Evolutionary conservation across 1,139 yeast genomes (phyloP), one percentile per base, ranked within the genome.

Genomic region (Kodamaea plutei): DNA sequence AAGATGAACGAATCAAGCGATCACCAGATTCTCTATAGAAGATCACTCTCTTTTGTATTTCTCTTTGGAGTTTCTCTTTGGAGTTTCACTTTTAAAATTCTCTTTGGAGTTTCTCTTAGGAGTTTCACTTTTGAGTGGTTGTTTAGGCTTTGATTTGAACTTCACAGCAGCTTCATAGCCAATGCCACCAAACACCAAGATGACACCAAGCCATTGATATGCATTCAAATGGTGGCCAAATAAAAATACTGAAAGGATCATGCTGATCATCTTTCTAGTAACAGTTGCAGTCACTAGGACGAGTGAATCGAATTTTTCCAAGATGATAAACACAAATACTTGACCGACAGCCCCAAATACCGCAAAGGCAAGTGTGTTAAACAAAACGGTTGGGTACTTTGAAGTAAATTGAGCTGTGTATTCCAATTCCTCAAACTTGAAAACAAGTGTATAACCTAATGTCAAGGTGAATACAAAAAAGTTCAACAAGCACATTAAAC

Each of bases 201-300:
- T 40, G 5, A 91, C 79, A 0, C 97, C 97, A 1, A 63, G 29
- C 87, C 95, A 84, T 58, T 93, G 97, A 4, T 66, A 61, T 1
- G 36, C 6, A 19, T 64, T 68, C 43, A 91, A 70, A 4, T 56
- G 54, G 51, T 91, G 97, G 11, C 91, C 93, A 58, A 88, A 91
- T 44, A 91, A 64, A 3, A 85, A 54, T 31, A 91, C 96, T 49
- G 95, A 84, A 37, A 91, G 60, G 13, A 88, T 69, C 97, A 91
- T 89, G 30, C 96, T 87, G 32, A 88, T 65, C 96, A 91, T 89
- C 52, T 91, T 91, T 43, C 99, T 72, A 1, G 98, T 89, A 6
- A 91, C 96, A 0, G 97, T 93, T 12, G 94, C 93, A 18, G 96
- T 89, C 20, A 91, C 88, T 33, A 91, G 64, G 2, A 85, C 73